Conservation (phyloP, 805 yeast species). For the Zygosaccharomyces pseudorouxii region DNA sequence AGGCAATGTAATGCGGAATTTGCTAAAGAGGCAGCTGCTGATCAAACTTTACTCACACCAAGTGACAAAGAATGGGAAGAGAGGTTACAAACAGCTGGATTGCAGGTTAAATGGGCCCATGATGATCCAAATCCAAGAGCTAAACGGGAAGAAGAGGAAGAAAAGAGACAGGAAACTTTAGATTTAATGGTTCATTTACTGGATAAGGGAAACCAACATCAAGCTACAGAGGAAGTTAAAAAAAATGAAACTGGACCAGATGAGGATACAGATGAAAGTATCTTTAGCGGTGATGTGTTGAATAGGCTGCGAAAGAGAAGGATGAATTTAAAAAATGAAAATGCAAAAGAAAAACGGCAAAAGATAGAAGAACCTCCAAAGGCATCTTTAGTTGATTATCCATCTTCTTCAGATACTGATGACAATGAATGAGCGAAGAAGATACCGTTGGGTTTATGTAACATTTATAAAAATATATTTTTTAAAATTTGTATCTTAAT, state of each 20-base stretch:
- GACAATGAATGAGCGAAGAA: not conserved
- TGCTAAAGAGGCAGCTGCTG: conserved; percentile 91
- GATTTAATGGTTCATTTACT: conserved; percentile 28
- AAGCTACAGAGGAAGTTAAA: not conserved
- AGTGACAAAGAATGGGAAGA: conserved; percentile 50
- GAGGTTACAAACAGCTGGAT: conserved; percentile 39
- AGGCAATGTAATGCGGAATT: conserved; percentile 79
- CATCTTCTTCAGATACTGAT: conserved; percentile 12
- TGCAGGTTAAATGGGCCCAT: conserved; percentile 74
- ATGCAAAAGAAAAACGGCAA: not conserved
- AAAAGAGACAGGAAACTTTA: conserved; percentile 24
- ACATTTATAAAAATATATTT: not conserved
- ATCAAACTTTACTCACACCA: conserved; percentile 56
- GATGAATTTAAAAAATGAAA: not conserved
- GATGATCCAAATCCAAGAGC: conserved; percentile 74
- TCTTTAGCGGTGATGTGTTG: conserved; percentile 7
- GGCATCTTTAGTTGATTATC: conserved; percentile 10
- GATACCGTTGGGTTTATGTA: not conserved
- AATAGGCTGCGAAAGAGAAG: conserved; percentile 13
- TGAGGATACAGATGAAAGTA: not conserved
- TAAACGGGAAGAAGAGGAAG: conserved; percentile 27
- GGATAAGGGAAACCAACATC: conserved; percentile 8
- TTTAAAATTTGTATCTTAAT: not conserved
- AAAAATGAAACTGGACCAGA: not conserved
- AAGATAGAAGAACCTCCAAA: not conserved